Evolutionary conservation across 371 early-diverging fungal genomes (phyloP).

Genomic region (Gilbertella persicaria): DNA sequence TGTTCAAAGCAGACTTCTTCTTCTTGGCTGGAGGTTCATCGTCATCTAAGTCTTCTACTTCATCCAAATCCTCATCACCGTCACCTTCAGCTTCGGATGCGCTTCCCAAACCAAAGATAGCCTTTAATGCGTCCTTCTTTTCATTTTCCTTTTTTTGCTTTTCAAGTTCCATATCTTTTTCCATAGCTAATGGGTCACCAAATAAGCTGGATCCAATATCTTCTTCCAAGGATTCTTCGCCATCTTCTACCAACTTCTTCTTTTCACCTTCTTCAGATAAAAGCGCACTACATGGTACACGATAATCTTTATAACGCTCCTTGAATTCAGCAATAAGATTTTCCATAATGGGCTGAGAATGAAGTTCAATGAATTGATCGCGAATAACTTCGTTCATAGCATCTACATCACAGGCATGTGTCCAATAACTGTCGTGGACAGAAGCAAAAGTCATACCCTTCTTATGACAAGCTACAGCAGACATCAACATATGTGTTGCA

Average conservation of each 20-base stretch:
- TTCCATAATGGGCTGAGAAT: constrained; percentile 83
- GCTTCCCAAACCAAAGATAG: constrained; percentile 31
- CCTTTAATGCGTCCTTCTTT: constrained; percentile 33
- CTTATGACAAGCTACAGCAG: constrained; percentile 85
- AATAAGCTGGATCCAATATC: constrained; percentile 7
- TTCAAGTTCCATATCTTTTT: constrained; percentile 26
- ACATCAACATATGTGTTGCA: constrained; percentile 97
- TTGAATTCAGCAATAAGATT: constrained; percentile 83
- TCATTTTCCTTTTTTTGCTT: constrained; percentile 27
- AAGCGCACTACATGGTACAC: constrained; percentile 55
- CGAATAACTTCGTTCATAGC: constrained; percentile 84
- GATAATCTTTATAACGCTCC: constrained; percentile 77
- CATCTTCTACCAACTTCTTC: not conserved
- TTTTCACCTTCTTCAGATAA: not conserved
- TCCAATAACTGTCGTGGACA: constrained; percentile 99
- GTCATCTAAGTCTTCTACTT: constrained; percentile 8
- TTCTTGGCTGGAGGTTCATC: constrained; percentile 18
- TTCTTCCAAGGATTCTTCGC: constrained; percentile 1
- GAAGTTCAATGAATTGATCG: constrained; percentile 89
- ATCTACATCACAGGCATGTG: constrained; percentile 93
- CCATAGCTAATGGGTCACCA: constrained; percentile 12
- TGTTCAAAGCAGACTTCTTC: constrained; percentile 19
- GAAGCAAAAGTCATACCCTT: constrained; percentile 87
- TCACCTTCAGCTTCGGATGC: constrained; percentile 17
- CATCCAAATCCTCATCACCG: constrained; percentile 20